Percentiles rank a stretch among this genome's conserved stretches.
Conservation (phyloP, 371 early-diverging fungal genomes). For the Rhizopus microsporus region DNA sequence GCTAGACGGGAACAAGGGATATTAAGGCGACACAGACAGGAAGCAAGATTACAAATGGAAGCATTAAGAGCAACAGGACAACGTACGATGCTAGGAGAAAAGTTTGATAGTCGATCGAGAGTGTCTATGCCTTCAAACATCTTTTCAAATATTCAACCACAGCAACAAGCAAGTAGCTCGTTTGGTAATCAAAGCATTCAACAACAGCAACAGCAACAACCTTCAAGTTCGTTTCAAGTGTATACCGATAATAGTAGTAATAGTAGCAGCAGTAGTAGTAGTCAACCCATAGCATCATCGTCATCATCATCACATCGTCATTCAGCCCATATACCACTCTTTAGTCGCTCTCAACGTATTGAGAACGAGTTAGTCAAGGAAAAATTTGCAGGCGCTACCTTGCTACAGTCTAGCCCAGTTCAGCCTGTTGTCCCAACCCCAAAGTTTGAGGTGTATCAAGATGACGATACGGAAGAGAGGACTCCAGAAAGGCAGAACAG, state of each 20-base stretch:
- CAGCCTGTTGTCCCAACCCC: conserved; percentile 14
- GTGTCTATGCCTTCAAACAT: conserved; percentile 23
- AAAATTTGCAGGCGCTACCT: conserved; percentile 51
- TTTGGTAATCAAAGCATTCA: conserved; percentile 6
- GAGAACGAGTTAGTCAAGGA: conserved; percentile 54
- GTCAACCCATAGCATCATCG: conserved; percentile 15
- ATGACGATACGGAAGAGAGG: conserved; percentile 12
- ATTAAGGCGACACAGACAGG: conserved; percentile 12
- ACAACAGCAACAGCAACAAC: neutral
- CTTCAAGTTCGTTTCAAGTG: neutral
- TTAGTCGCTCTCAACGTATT: conserved; percentile 14
- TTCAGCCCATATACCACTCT: conserved; percentile 37
- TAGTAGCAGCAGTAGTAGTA: neutral
- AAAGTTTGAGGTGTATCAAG: conserved; percentile 47
- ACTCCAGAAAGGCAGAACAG: conserved; percentile 1
- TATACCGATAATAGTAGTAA: neutral
- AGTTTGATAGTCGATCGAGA: conserved; percentile 17
- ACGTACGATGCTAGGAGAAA: conserved; percentile 31
- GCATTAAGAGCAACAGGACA: conserved; percentile 12
- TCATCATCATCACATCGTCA: conserved; percentile 12
- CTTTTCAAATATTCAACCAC: conserved; percentile 11
- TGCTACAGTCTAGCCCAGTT: conserved; percentile 40
- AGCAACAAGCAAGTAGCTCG: neutral
- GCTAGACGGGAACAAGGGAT: conserved; percentile 4
- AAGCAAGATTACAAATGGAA: conserved; percentile 14